phyloP scores from a whole-genome alignment of 345 rosid species.

The Salix exigua region DNA sequence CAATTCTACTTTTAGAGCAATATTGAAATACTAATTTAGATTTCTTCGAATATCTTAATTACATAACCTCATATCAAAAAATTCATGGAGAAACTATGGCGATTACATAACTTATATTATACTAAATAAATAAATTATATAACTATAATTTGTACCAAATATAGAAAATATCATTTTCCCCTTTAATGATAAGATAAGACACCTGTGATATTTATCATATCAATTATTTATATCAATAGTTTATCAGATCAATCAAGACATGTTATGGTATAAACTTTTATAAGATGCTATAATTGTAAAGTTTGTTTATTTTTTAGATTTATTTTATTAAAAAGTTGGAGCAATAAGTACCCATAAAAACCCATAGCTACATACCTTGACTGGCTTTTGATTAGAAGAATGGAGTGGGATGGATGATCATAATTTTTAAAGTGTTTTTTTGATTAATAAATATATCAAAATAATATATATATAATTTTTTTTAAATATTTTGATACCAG shows the following conservation, averaged over 20 bases:
- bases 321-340: neutral
- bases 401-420: accelerated
- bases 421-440: too few species aligned
- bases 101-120: neutral
- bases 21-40: neutral
- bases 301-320: neutral
- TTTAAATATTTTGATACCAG: too few species aligned
- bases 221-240: neutral
- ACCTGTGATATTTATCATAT: neutral
- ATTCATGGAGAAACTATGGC: neutral
- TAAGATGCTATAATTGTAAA: neutral
- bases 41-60: neutral
- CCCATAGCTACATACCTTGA: neutral
- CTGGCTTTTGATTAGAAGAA: too few species aligned
- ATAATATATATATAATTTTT: too few species aligned
- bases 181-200: neutral
- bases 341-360: neutral
- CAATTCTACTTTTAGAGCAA: neutral
- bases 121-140: neutral
- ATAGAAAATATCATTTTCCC: neutral
- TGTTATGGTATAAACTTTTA: neutral
- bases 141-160: neutral
- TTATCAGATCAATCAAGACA: neutral
- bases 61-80: neutral
- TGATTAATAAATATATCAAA: too few species aligned